Evolutionary conservation across 2,329 filamentous ascomycete genomes (phyloP).

Genomic region (Colletotrichum cuscutae): DNA sequence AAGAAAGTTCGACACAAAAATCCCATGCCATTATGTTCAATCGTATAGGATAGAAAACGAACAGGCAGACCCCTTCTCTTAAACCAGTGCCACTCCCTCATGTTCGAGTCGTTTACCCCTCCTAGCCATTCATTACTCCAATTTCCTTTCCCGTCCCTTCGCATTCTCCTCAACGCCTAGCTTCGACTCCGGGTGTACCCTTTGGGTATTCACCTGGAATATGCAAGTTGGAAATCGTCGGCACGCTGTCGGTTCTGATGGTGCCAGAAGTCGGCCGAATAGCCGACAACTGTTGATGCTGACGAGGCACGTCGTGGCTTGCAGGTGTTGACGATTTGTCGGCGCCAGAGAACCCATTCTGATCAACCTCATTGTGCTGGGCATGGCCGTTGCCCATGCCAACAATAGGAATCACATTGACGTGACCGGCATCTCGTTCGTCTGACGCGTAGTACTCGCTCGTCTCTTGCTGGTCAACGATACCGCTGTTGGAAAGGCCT

Average conservation of each 20-base stretch:
- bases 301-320: not conserved
- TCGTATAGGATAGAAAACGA: not conserved
- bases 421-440: not conserved
- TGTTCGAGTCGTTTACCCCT: not conserved
- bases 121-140: not conserved
- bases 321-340: not conserved
- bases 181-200: constrained; percentile 19
- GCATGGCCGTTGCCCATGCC: not conserved
- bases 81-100: not conserved
- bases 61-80: not conserved
- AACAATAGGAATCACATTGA: not conserved
- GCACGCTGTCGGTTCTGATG: constrained; percentile 54
- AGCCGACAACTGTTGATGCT: constrained; percentile 19
- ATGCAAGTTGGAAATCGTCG: constrained; percentile 72
- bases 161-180: not conserved
- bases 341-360: not conserved
- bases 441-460: not conserved
- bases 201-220: constrained; percentile 75
- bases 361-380: not conserved
- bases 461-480: not conserved
- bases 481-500: not conserved
- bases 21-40: not conserved
- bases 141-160: not conserved
- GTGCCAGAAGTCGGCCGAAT: constrained; percentile 41
- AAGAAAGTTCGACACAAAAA: not conserved